phyloP scores from a whole-genome alignment of 2,329 filamentous ascomycete genomes.

The Aspergillus fischeri region DNA sequence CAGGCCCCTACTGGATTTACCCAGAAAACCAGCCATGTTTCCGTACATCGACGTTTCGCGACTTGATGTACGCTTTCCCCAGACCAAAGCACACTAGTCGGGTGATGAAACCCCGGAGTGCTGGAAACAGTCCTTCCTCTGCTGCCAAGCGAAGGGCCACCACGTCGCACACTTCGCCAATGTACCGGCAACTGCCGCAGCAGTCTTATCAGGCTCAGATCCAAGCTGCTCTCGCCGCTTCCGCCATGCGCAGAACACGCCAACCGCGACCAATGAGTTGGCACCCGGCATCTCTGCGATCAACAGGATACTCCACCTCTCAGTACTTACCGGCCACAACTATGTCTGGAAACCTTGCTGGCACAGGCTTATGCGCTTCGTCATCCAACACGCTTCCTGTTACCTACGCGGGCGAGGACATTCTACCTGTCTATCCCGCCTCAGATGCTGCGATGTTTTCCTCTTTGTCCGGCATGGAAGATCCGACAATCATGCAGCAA shows the following conservation, averaged over 20 bases:
- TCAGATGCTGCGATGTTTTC: slow-evolving; percentile 18
- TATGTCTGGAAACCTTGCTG: slow-evolving; percentile 15
- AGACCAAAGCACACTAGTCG: slow-evolving; percentile 48
- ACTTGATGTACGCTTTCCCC: slow-evolving; percentile 46
- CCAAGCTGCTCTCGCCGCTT: slow-evolving; percentile 40
- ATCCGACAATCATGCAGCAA: slow-evolving; percentile 19
- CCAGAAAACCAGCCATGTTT: slow-evolving; percentile 19
- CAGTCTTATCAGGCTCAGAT: slow-evolving; percentile 41
- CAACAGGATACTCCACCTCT: slow-evolving; percentile 25
- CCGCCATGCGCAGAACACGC: slow-evolving; percentile 30
- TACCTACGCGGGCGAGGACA: slow-evolving; percentile 14
- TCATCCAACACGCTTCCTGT: slow-evolving; percentile 15
- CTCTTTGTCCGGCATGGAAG: slow-evolving; percentile 18
- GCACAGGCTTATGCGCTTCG: slow-evolving; percentile 17
- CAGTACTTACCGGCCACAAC: slow-evolving; percentile 16
- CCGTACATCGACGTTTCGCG: slow-evolving; percentile 26
- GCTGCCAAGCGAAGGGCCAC: slow-evolving; percentile 50
- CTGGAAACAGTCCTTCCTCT: slow-evolving; percentile 64
- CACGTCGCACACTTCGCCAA: slow-evolving; percentile 46
- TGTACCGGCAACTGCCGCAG: slow-evolving; percentile 31
- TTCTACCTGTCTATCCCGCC: slow-evolving; percentile 21
- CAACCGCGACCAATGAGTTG: slow-evolving; percentile 65
- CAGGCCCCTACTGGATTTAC: slow-evolving; percentile 25
- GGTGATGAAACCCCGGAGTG: slow-evolving; percentile 62
- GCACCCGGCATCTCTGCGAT: slow-evolving; percentile 60